Conservation (phyloP, 2,329 filamentous ascomycete genomes). For the Cercospora canescens region DNA sequence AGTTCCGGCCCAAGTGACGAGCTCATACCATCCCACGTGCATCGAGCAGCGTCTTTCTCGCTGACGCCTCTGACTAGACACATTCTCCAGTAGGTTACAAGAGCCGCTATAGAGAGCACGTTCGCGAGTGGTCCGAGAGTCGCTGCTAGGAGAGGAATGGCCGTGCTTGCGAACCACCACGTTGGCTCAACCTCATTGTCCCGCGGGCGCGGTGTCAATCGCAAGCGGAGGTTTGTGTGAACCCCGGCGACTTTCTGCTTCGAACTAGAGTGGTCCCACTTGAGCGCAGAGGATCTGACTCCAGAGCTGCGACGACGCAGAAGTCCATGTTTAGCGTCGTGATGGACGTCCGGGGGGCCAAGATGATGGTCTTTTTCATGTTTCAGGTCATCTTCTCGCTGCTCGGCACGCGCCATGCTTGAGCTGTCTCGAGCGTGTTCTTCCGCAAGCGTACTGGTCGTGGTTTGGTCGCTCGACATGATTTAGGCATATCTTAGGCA, state of each 20-base stretch:
- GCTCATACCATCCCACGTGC: slow-evolving; percentile 27
- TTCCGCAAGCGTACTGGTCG: not conserved
- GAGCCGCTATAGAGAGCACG: slow-evolving; percentile 80
- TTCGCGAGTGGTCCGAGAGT: slow-evolving; percentile 85
- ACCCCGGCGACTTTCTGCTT: slow-evolving; percentile 14
- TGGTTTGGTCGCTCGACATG: not conserved
- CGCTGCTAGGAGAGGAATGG: slow-evolving; percentile 67
- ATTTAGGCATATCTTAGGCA: not conserved
- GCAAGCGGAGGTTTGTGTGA: slow-evolving; percentile 24
- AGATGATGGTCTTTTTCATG: not conserved
- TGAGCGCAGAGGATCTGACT: not conserved
- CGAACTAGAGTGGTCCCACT: not conserved
- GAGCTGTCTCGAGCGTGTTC: not conserved
- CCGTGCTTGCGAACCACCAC: slow-evolving; percentile 41
- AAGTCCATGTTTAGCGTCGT: slow-evolving; percentile 11
- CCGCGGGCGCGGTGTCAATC: slow-evolving; percentile 32
- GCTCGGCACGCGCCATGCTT: not conserved
- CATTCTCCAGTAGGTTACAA: slow-evolving; percentile 79
- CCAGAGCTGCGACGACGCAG: slow-evolving; percentile 20
- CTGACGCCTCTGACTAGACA: slow-evolving; percentile 47
- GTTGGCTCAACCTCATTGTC: slow-evolving; percentile 35
- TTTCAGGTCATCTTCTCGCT: no score
- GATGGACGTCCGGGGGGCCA: slow-evolving; percentile 15
- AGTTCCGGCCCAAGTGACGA: slow-evolving; percentile 48
- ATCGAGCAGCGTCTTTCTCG: slow-evolving; percentile 42